Conservation (phyloP, 768 basidiomycete genomes). For the Rhodotorula graminis region DNA sequence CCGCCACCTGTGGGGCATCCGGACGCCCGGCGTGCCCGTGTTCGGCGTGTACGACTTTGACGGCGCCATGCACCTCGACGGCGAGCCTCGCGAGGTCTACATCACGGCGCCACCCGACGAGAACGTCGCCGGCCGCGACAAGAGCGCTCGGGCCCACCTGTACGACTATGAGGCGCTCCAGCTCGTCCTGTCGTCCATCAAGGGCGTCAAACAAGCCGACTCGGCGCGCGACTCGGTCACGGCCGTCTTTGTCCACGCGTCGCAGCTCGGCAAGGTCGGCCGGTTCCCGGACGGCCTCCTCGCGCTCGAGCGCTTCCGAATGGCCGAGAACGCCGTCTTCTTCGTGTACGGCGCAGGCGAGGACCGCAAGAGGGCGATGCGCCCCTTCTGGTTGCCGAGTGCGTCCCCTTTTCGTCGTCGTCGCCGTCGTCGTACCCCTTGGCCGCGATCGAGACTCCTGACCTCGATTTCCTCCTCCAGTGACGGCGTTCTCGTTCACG, state of each 20-base stretch:
- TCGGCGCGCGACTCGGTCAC: not conserved
- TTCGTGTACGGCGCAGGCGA: conserved; percentile 10
- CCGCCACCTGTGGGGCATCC: conserved; percentile 11
- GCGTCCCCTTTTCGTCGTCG: too few species aligned
- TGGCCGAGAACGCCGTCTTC: not conserved
- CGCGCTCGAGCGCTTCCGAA: conserved; percentile 8
- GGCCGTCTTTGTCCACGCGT: conserved; percentile 31
- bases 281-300: conserved; percentile 5
- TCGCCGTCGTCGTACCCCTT: not conserved
- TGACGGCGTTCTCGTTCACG: conserved; percentile 23
- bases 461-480: not conserved
- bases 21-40: not conserved
- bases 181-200: conserved; percentile 12
- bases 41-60: conserved; percentile 13
- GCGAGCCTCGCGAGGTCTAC: conserved; percentile 2
- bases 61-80: not conserved
- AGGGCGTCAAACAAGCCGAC: conserved; percentile 28
- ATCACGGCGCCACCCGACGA: conserved; percentile 1
- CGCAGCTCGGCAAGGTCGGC: conserved; percentile 8
- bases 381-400: conserved; percentile 20
- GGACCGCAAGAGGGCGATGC: not conserved
- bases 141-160: not conserved
- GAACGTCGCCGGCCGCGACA: not conserved
- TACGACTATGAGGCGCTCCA: conserved; percentile 25
- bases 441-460: not conserved